phyloP scores from a whole-genome alignment of 2,329 filamentous ascomycete genomes.

The Exophiala sp. region DNA sequence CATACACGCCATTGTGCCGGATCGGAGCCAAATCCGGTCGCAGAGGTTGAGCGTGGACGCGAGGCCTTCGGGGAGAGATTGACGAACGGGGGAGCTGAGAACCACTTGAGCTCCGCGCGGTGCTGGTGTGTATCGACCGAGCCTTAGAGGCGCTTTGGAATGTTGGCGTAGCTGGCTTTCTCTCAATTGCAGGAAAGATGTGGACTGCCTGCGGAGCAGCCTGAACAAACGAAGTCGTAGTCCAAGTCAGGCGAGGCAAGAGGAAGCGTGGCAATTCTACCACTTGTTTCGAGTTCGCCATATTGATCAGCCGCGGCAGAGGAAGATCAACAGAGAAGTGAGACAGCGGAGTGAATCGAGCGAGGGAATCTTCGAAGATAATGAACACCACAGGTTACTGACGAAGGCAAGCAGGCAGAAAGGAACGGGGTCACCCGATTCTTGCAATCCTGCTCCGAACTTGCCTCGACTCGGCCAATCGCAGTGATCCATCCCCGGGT shows the following conservation, averaged over 20 bases:
- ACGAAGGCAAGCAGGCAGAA: neutral
- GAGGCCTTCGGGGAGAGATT: slow-evolving; percentile 7
- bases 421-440: no score
- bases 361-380: no score
- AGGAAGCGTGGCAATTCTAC: slow-evolving; percentile 41
- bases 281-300: slow-evolving; percentile 40
- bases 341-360: no score
- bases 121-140: slow-evolving; percentile 10
- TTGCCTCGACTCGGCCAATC: no score
- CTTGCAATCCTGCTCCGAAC: neutral
- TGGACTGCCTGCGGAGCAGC: slow-evolving; percentile 14
- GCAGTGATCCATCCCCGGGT: no score
- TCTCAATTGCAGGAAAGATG: slow-evolving; percentile 2
- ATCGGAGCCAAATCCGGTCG: slow-evolving; percentile 31
- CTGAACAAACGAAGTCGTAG: slow-evolving; percentile 15
- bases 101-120: slow-evolving; percentile 1
- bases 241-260: slow-evolving; percentile 40
- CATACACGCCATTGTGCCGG: slow-evolving; percentile 45
- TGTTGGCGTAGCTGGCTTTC: slow-evolving; percentile 6
- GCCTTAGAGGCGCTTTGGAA: slow-evolving; percentile 13
- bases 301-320: slow-evolving; percentile 22
- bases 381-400: neutral
- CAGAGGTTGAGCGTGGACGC: slow-evolving; percentile 12
- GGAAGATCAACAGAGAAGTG: neutral
- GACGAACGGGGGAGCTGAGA: slow-evolving; percentile 6